Base-by-base conservation (phyloP, 176 grass and related monocot species). In the Typha latifolia region DNA sequence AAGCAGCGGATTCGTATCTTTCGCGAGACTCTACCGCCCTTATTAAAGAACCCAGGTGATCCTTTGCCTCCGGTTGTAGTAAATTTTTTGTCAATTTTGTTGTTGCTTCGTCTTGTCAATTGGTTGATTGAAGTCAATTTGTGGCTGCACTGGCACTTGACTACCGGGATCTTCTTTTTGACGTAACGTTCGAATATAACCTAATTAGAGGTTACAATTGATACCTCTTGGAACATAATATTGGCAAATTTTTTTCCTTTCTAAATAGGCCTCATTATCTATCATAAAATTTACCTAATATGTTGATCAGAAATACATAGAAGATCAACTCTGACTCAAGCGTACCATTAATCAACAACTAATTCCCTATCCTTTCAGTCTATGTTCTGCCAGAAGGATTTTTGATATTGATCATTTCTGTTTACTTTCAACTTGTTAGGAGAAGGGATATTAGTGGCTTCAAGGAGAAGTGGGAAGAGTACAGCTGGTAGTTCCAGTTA, bases 1-100 rank as follows among this genome's bases (percentile, higher is more conserved):
- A 97, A 75, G 88, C 77, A 68, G 68, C 93, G 93, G 31, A 69
- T 92, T 80, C 72, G 62, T 79, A 80, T 97, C 75, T 97, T 97
- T 66, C 78, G 80, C 57, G 72, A 80, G 14, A 82, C 77, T 29
- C 83, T 97, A 34, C 82, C 66, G 4, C 83, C 61, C 47, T 57
- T 87, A 9, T 14, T 97, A 29, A 69, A 80, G 61, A 81, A 73
- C 69, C 32, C 51, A 21, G 83, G 69, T 83, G 20, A 51, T 31
- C 48, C 18, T 12, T 56, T 51, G 14, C 53, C 14, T 66, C 5
- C 11, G 34, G 4, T 23, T 20, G 29, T 18, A 62, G 29, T 62
- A 3, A 18, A 26, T 12, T 14, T 9, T 48, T 16, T 12, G 52
- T 34, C 5, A 24, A 67, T 52, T 26, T 16, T 69, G 2, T 66